A percentile compares a stretch with the other conserved stretches of the same genome.
Evolutionary conservation across 139 green algal species (phyloP).

Genomic region (Eudorina sp.): DNA sequence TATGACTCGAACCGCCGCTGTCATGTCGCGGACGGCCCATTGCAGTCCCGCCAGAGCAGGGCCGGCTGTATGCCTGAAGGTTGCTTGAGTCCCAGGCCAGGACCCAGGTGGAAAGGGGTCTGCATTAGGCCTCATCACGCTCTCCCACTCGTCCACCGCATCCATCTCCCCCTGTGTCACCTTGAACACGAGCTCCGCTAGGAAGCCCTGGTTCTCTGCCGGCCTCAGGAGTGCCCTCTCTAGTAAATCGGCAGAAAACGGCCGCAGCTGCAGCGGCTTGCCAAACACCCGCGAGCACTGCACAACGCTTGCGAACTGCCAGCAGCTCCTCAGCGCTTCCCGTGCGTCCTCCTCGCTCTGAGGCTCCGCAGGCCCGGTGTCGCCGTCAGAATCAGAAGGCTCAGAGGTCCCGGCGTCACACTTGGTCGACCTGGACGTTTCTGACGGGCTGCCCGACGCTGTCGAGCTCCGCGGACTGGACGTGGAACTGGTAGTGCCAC

Average conservation of each 20-base stretch:
- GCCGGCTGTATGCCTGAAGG: too few species aligned
- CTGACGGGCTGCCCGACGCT: background rate
- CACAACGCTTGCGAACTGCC: constrained; percentile 7
- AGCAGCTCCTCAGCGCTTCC: background rate
- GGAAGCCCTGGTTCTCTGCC: constrained; percentile 57
- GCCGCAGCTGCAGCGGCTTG: constrained; percentile 41
- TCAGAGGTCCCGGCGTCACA: background rate
- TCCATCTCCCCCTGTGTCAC: background rate
- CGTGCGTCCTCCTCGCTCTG: constrained; percentile 16
- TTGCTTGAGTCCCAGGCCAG: too few species aligned
- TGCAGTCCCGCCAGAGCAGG: too few species aligned
- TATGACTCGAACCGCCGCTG: too few species aligned
- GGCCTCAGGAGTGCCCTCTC: constrained; percentile 58
- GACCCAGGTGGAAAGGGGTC: too few species aligned
- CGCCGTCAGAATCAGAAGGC: background rate
- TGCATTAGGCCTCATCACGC: too few species aligned
- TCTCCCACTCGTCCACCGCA: too few species aligned
- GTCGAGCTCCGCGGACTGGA: background rate
- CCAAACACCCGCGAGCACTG: constrained; percentile 55
- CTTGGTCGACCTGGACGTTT: background rate
- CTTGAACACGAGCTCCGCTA: constrained; percentile 62
- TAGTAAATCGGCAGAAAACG: constrained; percentile 60
- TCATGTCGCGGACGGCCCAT: too few species aligned
- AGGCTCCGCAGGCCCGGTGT: background rate
- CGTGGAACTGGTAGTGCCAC: background rate